phyloP scores from a whole-genome alignment of 2,329 filamentous ascomycete species.

The Fusarium nelsonii region DNA sequence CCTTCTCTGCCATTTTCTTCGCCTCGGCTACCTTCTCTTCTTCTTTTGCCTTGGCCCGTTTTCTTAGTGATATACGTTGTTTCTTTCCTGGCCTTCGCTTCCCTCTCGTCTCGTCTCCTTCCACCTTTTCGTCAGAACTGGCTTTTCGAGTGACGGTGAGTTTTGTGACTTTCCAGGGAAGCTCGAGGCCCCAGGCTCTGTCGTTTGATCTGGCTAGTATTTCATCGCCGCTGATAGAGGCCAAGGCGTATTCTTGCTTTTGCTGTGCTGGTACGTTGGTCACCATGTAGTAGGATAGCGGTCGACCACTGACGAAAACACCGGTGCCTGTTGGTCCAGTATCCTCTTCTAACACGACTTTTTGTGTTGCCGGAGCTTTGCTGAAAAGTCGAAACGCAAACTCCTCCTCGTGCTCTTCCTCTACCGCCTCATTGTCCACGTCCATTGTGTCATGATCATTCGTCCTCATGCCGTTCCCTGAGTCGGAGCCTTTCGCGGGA shows the following conservation, averaged over 20 bases:
- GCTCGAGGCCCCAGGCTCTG: slow-evolving; percentile 68
- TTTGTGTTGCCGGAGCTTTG: slow-evolving; percentile 58
- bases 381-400: slow-evolving; percentile 72
- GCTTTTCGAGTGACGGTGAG: slow-evolving; percentile 55
- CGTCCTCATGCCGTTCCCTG: slow-evolving; percentile 17
- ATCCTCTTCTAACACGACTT: slow-evolving; percentile 64
- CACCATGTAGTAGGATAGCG: slow-evolving; percentile 64
- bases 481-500: not conserved
- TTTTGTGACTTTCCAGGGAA: slow-evolving; percentile 69
- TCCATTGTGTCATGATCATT: slow-evolving; percentile 19
- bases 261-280: slow-evolving; percentile 53
- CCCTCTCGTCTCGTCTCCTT: slow-evolving; percentile 44
- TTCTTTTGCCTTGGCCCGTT: slow-evolving; percentile 57
- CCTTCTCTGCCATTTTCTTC: slow-evolving; percentile 61
- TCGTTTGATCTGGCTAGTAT: slow-evolving; percentile 59
- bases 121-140: slow-evolving; percentile 17
- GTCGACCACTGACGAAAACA: slow-evolving; percentile 53
- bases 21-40: slow-evolving; percentile 56
- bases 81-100: slow-evolving; percentile 69
- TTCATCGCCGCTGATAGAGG: slow-evolving; percentile 66
- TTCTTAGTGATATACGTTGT: slow-evolving; percentile 64
- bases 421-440: slow-evolving; percentile 19
- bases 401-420: slow-evolving; percentile 50
- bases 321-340: slow-evolving; percentile 55
- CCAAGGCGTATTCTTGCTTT: slow-evolving; percentile 56